Evolutionary conservation across 2,329 filamentous ascomycete species (phyloP), one percentile per base, ranked within the genome.

Genomic region (Helicocarpus griseus): DNA sequence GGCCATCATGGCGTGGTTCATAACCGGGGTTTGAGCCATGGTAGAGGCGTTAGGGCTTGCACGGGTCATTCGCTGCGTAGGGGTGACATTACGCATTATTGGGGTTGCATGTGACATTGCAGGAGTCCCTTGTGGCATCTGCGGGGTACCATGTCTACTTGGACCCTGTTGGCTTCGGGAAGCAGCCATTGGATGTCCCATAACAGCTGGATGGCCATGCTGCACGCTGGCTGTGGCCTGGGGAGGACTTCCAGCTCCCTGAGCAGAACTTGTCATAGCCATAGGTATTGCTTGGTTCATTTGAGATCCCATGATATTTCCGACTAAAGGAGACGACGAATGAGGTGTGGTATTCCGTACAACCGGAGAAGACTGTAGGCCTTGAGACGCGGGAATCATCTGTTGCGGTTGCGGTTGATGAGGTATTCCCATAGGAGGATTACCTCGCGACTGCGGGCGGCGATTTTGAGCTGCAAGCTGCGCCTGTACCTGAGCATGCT

Each of bases 391-490:
- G 40, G 61, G 60, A 22, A 66, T 61, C 40, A 65, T 62, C 40
- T 68, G 65, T 24, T 65, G 64, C 31, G 66, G 65, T 50, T 65
- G 64, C 38, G 63, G 62, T 24, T 47, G 29, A 31, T 65, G 64
- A 28, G 51, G 51, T 19, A 50, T 57, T 6, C 53, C 51, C 28
- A 58, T 61, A 31, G 68, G 58, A 8, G 63, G 65, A 53, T 69
- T 73, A 54, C 71, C 56, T 60, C 75, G 67, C 45, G 68, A 65
- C 64, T 78, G 70, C 43, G 70, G 69, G 61, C 80, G 79, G 24
- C 77, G 70, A 47, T 78, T 76, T 56, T 77, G 76, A 31, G 66
- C 67, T 33, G 68, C 65, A 53, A 71, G 61, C 53, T 66, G 65
- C 48, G 67, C 65, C 59, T 73, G 66, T 48, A 59, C 52, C 51